A percentile compares a stretch with the other conserved stretches of the same genome.
Conservation (phyloP, 192 early-diverging fungal species). For the Podila epicladia region DNA sequence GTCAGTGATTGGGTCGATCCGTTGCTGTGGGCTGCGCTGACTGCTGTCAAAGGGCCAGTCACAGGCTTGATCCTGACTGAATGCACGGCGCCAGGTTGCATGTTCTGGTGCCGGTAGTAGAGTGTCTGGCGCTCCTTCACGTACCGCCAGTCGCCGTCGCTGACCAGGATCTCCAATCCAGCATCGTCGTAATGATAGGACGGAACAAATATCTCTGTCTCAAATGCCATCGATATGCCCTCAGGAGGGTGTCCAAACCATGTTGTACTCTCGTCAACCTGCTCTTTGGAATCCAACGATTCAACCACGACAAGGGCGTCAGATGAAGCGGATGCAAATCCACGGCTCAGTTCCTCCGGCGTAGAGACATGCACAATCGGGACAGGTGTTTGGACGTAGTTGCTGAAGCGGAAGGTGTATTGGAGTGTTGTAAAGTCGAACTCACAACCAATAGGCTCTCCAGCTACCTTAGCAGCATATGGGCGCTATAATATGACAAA, state of each 20-base stretch:
- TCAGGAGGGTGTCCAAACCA: conserved; percentile 40
- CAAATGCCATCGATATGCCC: conserved; percentile 28
- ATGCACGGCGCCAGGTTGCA: conserved; percentile 34
- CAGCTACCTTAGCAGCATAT: conserved; percentile 81
- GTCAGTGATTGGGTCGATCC: background rate
- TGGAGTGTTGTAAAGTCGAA: conserved; percentile 70
- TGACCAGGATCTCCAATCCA: conserved; percentile 63
- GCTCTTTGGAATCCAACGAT: conserved; percentile 2
- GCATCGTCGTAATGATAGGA: conserved; percentile 71
- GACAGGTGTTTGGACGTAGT: conserved; percentile 44
- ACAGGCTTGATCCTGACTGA: conserved; percentile 34
- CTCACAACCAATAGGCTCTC: conserved; percentile 63
- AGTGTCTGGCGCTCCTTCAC: conserved; percentile 73
- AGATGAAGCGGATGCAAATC: background rate
- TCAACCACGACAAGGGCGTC: background rate
- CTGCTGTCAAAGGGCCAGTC: background rate
- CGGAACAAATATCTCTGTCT: conserved; percentile 80
- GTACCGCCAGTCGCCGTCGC: conserved; percentile 79
- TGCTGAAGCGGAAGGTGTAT: conserved; percentile 70
- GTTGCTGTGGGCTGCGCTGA: background rate
- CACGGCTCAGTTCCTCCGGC: conserved; percentile 6
- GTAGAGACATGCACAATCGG: conserved; percentile 22
- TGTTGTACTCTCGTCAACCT: background rate
- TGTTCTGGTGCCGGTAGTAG: conserved; percentile 59
- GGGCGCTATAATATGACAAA: conserved; percentile 62